Percentiles rank a stretch among this genome's conserved stretches.
Evolutionary conservation across 768 basidiomycete species (phyloP).

Genomic region (Phlebiopsis flavidoalba): DNA sequence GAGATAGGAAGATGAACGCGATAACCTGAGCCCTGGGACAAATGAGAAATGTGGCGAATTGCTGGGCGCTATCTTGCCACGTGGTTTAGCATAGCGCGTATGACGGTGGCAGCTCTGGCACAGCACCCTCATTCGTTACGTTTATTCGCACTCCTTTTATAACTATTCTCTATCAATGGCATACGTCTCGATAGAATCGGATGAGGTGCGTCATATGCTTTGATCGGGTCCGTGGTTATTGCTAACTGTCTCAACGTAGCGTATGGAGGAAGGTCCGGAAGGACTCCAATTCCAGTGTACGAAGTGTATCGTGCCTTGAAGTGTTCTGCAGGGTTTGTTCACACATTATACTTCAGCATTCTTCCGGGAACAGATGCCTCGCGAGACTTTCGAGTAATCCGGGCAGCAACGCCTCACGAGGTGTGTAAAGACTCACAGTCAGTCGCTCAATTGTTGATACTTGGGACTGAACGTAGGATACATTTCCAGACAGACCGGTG

Average conservation of each 20-base stretch:
- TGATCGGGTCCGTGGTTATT: not conserved
- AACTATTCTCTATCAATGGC: conserved; percentile 15
- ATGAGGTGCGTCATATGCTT: conserved; percentile 17
- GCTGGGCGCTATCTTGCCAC: not conserved
- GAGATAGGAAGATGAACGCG: not conserved
- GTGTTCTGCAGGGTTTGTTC: not conserved
- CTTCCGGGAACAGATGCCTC: conserved; percentile 21
- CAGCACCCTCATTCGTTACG: not conserved
- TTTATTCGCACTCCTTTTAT: not conserved
- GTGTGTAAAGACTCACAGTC: not conserved
- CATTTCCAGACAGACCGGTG: conserved; percentile 46
- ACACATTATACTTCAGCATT: conserved; percentile 15
- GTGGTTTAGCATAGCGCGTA: not conserved
- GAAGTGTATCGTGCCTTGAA: not conserved
- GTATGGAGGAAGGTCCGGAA: conserved; percentile 28
- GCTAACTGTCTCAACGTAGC: conserved; percentile 10
- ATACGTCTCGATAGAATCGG: conserved; percentile 26
- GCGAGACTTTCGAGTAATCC: conserved; percentile 10
- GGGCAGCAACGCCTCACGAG: not conserved
- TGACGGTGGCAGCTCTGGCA: not conserved
- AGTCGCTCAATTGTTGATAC: not conserved
- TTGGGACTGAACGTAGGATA: conserved; percentile 43
- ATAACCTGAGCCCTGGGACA: not conserved
- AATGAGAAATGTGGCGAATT: not conserved
- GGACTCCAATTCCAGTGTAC: conserved; percentile 27